Base-by-base conservation (phyloP, 73 alveolate species). In the Paramecium bursaria region DNA sequence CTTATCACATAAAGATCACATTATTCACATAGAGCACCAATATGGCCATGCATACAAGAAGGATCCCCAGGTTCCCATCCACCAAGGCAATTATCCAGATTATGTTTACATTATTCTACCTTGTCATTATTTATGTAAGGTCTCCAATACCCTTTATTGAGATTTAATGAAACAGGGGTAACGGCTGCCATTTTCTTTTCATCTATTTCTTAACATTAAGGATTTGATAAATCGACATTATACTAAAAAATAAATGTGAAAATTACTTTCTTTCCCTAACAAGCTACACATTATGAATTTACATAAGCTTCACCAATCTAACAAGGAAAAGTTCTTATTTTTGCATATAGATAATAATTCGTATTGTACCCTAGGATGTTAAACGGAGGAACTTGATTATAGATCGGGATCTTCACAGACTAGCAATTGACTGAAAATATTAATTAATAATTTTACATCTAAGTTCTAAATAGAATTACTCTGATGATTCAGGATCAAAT, bases 1-100 rank as follows among this genome's bases (percentile, higher is more conserved):
- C 22, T 14, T 15, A 14, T 4, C 6, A 44, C 22, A 21, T 67
- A 67, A 14, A 67, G 55, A 67, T 67, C 82, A 21, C 82, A 67
- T 19, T 44, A 25, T n/a, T 67, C 82, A 42, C 82, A 67, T 35
- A 67, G 11, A 14, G 60, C 82, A 14, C 82, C 82, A 15, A 67
- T 67, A 17, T 67, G 82, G 7, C 82, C 82, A n/a, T 42, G 22
- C 33, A 39, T 39, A 17, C 82, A 67, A 9, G 82, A 67, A 39
- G 82, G 82, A 39, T 67, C 35, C 2, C 82, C 82, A 19, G 82
- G 82, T 5, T 39, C 44, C 82, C 82, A 67, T 19, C 82, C 82
- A 10, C 82, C 82, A 19, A 25, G 26, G 21, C 82, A 67, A 67
- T 67, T 67, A 15, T 42, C 55, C 21, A 57, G 60, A 2, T 39